These are phyloP conservation scores for Pseudogymnoascus sp. DNA, from an alignment of 2,329 filamentous ascomycete genomes.

Conservation along the genomic window DNA sequence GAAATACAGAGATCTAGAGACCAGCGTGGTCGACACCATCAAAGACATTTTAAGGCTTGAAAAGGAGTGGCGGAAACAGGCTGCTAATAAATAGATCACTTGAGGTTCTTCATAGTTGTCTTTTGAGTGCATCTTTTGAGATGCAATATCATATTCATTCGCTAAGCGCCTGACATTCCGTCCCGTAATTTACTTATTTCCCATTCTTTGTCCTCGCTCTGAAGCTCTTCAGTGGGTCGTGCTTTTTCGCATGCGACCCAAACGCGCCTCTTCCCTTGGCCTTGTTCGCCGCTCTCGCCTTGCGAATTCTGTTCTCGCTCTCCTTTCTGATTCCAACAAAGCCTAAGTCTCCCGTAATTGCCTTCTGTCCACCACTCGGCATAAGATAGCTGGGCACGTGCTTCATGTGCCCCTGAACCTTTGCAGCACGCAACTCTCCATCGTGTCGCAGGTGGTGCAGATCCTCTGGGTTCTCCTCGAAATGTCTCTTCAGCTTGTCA, in stretches of 20 bases:
- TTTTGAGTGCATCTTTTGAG: neutral
- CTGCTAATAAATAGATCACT: neutral
- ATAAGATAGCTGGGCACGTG: slow-evolving; percentile 92
- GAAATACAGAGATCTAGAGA: slow-evolving; percentile 24
- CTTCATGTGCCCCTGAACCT: slow-evolving; percentile 82
- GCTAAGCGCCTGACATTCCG: neutral
- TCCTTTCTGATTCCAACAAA: slow-evolving; percentile 63
- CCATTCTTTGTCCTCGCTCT: slow-evolving; percentile 71
- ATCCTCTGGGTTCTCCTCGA: slow-evolving; percentile 93
- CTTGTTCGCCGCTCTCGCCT: slow-evolving; percentile 38
- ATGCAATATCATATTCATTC: slow-evolving; percentile 2
- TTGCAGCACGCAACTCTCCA: slow-evolving; percentile 72
- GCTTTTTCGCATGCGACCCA: slow-evolving; percentile 47
- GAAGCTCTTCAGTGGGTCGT: slow-evolving; percentile 84
- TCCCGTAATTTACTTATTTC: neutral
- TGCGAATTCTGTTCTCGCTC: slow-evolving; percentile 38
- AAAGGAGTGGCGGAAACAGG: slow-evolving; percentile 15
- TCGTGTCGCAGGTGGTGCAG: slow-evolving; percentile 84
- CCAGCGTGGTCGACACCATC: slow-evolving; percentile 25
- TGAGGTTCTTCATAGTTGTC: neutral
- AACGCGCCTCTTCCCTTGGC: slow-evolving; percentile 38
- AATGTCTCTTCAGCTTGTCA: slow-evolving; percentile 90
- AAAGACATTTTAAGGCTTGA: slow-evolving; percentile 24
- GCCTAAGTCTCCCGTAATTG: slow-evolving; percentile 59
- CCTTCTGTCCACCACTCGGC: slow-evolving; percentile 66